Percentiles rank a stretch among this genome's conserved stretches.
Evolutionary conservation across 2,329 filamentous ascomycete genomes (phyloP).

Genomic region (Myrmaecium sp.): DNA sequence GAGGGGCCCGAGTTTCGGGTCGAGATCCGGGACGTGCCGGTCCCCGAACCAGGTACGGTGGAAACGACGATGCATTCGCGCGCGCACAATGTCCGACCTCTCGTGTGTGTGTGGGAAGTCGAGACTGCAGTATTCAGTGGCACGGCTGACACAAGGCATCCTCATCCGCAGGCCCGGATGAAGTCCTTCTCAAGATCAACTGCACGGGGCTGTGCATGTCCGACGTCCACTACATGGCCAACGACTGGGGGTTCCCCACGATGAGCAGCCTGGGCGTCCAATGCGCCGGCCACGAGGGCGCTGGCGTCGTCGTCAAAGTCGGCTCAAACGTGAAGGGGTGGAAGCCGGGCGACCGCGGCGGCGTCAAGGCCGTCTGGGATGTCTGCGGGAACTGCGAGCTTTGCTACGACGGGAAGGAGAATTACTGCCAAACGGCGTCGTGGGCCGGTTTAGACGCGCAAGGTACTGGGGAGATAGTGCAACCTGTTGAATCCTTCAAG

Average conservation of each 20-base stretch:
- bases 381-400: conserved; percentile 33
- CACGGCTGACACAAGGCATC: background rate
- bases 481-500: no score
- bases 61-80: no score
- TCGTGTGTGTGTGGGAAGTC: no score
- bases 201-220: conserved; percentile 40
- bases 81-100: no score
- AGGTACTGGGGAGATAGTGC: conserved; percentile 7
- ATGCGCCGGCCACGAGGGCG: conserved; percentile 39
- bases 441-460: conserved; percentile 27
- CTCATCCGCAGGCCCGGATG: conserved; percentile 29
- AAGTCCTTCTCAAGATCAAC: conserved; percentile 40
- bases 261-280: conserved; percentile 24
- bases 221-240: conserved; percentile 41
- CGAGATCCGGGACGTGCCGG: conserved; percentile 29
- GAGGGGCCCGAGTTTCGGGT: conserved; percentile 32
- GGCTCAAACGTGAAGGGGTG: conserved; percentile 34
- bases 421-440: conserved; percentile 32
- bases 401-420: conserved; percentile 36
- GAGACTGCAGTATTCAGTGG: background rate
- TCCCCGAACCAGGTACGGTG: conserved; percentile 29
- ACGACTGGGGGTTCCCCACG: conserved; percentile 29
- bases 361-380: conserved; percentile 34
- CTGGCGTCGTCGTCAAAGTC: conserved; percentile 39
- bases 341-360: conserved; percentile 35